These are phyloP conservation scores for Arctostaphylos glauca DNA, from an alignment of 148 eudicot species.

Conservation along the genomic window DNA sequence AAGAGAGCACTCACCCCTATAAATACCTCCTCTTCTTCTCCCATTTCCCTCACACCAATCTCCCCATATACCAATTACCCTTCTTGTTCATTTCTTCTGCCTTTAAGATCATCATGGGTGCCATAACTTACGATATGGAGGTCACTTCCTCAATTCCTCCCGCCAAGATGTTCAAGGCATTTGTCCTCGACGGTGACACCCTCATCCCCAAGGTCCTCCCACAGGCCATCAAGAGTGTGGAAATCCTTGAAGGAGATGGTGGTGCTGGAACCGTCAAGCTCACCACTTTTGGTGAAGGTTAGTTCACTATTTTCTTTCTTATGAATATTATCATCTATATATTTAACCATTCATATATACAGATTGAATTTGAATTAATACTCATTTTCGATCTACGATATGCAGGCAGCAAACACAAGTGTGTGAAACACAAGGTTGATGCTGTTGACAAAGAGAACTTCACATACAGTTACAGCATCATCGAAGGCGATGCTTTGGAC, in stretches of 20 bases:
- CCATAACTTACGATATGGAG: slow-evolving; percentile 22
- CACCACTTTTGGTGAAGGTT: slow-evolving; percentile 26
- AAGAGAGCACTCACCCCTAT: not conserved
- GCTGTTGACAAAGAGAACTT: slow-evolving; percentile 2
- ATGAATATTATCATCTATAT: too few species aligned
- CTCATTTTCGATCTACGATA: not conserved
- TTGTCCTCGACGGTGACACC: slow-evolving; percentile 26
- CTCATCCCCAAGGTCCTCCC: slow-evolving; percentile 35
- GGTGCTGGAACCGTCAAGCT: slow-evolving; percentile 27
- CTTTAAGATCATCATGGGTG: slow-evolving; percentile 10
- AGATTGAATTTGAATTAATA: too few species aligned
- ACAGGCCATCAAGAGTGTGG: slow-evolving; percentile 27
- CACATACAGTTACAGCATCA: slow-evolving; percentile 15
- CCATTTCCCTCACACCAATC: not conserved
- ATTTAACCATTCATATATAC: too few species aligned
- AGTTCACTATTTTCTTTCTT: too few species aligned
- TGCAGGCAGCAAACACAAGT: slow-evolving; percentile 15
- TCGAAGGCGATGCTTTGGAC: slow-evolving; percentile 12
- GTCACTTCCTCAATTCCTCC: slow-evolving; percentile 26
- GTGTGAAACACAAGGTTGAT: not conserved
- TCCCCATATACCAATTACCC: too few species aligned
- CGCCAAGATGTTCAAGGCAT: slow-evolving; percentile 27
- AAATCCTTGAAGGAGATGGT: slow-evolving; percentile 15
- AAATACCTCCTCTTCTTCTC: not conserved
- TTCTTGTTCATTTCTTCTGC: not conserved